Conservation (phyloP, 768 basidiomycete species). For the Termitomyces sp. region DNA sequence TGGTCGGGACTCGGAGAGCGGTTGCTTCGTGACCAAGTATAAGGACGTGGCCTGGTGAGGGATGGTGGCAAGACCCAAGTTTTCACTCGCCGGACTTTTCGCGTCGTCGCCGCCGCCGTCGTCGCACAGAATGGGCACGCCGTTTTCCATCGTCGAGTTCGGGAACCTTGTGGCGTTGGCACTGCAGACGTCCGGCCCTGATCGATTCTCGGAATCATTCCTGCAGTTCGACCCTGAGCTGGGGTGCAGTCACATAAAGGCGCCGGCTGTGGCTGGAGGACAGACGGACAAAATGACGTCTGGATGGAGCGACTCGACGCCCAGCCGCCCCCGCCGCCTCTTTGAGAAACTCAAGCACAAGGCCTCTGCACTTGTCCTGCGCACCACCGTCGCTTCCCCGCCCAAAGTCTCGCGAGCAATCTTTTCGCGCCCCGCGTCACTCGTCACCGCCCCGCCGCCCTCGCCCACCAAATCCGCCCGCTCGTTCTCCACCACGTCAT, state of each 20-base stretch:
- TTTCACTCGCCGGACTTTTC: not conserved
- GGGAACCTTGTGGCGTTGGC: slow-evolving; percentile 18
- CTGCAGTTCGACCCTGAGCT: slow-evolving; percentile 15
- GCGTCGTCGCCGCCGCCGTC: not conserved
- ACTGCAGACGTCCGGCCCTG: slow-evolving; percentile 9
- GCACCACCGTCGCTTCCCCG: not conserved
- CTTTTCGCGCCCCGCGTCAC: slow-evolving; percentile 14
- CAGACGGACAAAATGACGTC: not conserved
- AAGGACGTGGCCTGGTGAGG: not conserved
- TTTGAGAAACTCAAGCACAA: slow-evolving; percentile 16
- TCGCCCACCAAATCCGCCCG: slow-evolving; percentile 2
- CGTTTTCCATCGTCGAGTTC: slow-evolving; percentile 17
- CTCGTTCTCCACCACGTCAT: slow-evolving; percentile 6
- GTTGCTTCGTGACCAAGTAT: not conserved
- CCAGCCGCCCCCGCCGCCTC: slow-evolving; percentile 13
- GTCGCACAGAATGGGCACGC: slow-evolving; percentile 1
- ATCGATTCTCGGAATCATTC: slow-evolving; percentile 16
- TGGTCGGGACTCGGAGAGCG: not conserved
- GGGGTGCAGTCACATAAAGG: not conserved
- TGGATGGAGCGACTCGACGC: slow-evolving; percentile 1
- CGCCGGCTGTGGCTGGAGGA: not conserved
- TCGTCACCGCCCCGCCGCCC: slow-evolving; percentile 10
- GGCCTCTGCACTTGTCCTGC: slow-evolving; percentile 15
- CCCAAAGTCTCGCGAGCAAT: slow-evolving; percentile 1
- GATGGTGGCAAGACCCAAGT: not conserved